Base-by-base conservation (phyloP, 176 grass and related monocot species). In the Dactylis glomerata region DNA sequence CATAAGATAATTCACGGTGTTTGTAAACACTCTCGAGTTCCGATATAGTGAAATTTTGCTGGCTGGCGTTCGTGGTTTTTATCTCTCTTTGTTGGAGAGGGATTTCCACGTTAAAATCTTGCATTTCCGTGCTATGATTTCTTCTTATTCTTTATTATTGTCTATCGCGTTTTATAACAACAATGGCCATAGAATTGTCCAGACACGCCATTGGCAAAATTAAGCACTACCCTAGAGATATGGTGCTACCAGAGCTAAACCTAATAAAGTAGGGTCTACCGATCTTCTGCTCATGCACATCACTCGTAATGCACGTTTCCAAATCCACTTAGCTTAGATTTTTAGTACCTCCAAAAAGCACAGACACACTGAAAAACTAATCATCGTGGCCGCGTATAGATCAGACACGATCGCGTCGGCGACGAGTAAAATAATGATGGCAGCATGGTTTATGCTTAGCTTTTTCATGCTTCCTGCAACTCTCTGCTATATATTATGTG, bases 281-380 rank as follows among this genome's bases (percentile, higher is more conserved):
- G 61, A 64, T 26, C 17, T 23, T 73, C 77, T n/a, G n/a, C n/a
- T 38, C 26, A 51, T 65, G 70, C 70, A 73, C 70, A 55, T 82
- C 84, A 65, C 63, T 87, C 80, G 47, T 56, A 86, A 83, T 26
- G 77, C 93, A 92, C 88, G 88, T 90, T 95, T 95, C 75, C 65
- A 32, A 91, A 95, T 89, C 75, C 88, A 89, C 70, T 50, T 50
- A 17, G 45, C 61, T 79, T 79, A 91, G 82, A 61, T 79, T 85
- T 84, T 76, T 75, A 20, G 27, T 59, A 84, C 62, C 73, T 54
- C 67, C 78, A 88, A 90, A 92, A 86, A 79, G 71, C 64, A 62
- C 65, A 73, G 41, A 31, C 59, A 54, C 44, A 30, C 59, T 19
- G 24, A 83, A 52, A 78, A 47, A 75, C 20, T 22, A 46, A 75